Conservation (phyloP, 2,329 filamentous ascomycete species). For the Dendrostoma leiphaemia region DNA sequence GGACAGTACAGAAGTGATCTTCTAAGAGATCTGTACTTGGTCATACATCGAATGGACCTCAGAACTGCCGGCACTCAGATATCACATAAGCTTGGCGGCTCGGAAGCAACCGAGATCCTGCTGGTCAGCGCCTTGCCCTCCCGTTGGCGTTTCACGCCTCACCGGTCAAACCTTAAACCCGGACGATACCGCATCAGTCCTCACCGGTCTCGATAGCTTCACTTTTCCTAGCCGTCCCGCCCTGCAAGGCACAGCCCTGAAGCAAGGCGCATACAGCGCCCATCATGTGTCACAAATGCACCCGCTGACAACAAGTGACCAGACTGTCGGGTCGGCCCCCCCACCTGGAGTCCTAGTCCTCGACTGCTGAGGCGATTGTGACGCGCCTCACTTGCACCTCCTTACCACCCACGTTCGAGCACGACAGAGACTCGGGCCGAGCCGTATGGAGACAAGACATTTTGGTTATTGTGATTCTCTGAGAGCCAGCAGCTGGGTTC, state of each 20-base stretch:
- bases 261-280: conserved; percentile 7
- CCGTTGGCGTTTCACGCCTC: conserved; percentile 8
- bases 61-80: background rate
- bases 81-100: conserved; percentile 2
- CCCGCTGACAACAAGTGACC: conserved; percentile 8
- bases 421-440: conserved; percentile 1
- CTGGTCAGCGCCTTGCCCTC: background rate
- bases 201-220: conserved; percentile 18
- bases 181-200: conserved; percentile 1
- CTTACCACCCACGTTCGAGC: background rate
- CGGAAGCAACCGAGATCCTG: conserved; percentile 16
- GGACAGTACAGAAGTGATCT: background rate
- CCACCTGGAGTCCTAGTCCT: background rate
- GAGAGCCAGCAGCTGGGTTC: too few species aligned
- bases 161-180: conserved; percentile 1
- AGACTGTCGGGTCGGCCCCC: conserved; percentile 11
- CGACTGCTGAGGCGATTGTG: conserved; percentile 9
- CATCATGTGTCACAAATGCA: conserved; percentile 16
- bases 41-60: background rate
- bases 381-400: background rate
- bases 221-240: conserved; percentile 6
- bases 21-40: background rate
- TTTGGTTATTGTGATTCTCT: too few species aligned
- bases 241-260: conserved; percentile 15
- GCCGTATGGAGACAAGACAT: background rate